These are phyloP conservation scores for Triangularia verruculosa DNA, from an alignment of 2,329 filamentous ascomycete species.

Conservation along the genomic window DNA sequence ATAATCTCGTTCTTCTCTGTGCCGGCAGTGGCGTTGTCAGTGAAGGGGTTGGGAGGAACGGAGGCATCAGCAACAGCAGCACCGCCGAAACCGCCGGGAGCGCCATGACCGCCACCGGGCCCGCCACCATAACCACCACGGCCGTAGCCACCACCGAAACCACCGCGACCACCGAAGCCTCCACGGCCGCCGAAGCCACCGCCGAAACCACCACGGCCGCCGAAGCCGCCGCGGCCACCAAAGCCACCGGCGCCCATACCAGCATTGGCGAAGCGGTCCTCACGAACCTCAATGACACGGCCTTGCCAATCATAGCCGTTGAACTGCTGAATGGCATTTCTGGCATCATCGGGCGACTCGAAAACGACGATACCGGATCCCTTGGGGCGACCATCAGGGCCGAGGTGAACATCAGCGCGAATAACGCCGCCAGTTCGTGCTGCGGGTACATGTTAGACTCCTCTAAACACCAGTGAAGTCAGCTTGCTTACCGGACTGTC, in stretches of 20 bases:
- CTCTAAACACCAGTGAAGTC: not conserved
- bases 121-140: conserved; percentile 44
- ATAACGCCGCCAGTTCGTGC: conserved; percentile 74
- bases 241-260: conserved; percentile 49
- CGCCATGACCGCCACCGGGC: conserved; percentile 38
- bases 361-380: conserved; percentile 97
- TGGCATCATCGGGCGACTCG: conserved; percentile 89
- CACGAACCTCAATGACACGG: conserved; percentile 85
- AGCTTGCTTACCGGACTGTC: conserved; percentile 82
- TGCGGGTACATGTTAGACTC: conserved; percentile 29
- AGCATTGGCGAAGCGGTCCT: conserved; percentile 82
- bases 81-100: conserved; percentile 36
- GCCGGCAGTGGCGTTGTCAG: conserved; percentile 83
- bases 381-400: conserved; percentile 89
- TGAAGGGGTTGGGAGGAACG: conserved; percentile 81
- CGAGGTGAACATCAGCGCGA: conserved; percentile 90
- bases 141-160: conserved; percentile 42
- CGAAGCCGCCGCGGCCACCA: conserved; percentile 58
- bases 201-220: conserved; percentile 57
- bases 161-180: conserved; percentile 45
- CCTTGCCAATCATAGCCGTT: conserved; percentile 99
- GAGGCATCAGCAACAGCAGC: conserved; percentile 52
- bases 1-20: conserved; percentile 81
- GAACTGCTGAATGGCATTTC: conserved; percentile 94
- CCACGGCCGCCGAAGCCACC: conserved; percentile 50